phyloP scores from a whole-genome alignment of 2,329 filamentous ascomycete genomes.

The Verticillium longisporum region DNA sequence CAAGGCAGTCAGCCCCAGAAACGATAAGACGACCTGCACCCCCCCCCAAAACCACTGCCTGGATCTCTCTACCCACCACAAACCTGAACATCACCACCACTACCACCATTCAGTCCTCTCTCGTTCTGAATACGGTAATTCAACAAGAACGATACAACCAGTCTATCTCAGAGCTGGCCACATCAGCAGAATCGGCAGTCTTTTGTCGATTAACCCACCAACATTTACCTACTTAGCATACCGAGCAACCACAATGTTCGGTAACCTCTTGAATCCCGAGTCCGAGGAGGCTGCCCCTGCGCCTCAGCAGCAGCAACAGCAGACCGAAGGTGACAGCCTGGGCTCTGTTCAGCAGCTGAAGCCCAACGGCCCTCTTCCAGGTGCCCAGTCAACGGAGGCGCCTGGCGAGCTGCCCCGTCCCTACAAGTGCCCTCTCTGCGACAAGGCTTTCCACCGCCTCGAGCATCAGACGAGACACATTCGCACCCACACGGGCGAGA shows the following conservation, averaged over 20 bases:
- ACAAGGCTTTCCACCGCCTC: conserved; percentile 96
- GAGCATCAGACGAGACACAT: conserved; percentile 92
- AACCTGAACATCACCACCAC: neutral
- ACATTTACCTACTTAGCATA: neutral
- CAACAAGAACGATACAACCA: neutral
- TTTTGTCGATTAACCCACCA: neutral
- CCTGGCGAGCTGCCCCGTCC: conserved; percentile 75
- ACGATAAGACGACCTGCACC: neutral
- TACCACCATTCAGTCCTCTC: neutral
- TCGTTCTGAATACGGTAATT: neutral
- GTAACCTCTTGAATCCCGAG: conserved; percentile 48
- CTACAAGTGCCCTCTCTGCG: conserved; percentile 97
- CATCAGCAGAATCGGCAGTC: neutral
- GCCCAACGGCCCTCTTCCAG: conserved; percentile 56
- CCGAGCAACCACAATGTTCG: conserved; percentile 4
- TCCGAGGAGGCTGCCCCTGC: neutral
- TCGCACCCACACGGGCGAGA: conserved; percentile 95
- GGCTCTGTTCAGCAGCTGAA: conserved; percentile 28
- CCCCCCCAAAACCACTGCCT: conserved; percentile 5
- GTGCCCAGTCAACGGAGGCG: conserved; percentile 53
- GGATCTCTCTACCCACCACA: neutral
- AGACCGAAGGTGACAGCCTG: conserved; percentile 6
- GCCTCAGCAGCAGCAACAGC: conserved; percentile 22
- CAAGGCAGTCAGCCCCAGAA: conserved; percentile 3
- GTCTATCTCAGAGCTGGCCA: neutral